Base-by-base conservation (phyloP, 306 rosid genomes). In the Amphicarpaea edgeworthii region DNA sequence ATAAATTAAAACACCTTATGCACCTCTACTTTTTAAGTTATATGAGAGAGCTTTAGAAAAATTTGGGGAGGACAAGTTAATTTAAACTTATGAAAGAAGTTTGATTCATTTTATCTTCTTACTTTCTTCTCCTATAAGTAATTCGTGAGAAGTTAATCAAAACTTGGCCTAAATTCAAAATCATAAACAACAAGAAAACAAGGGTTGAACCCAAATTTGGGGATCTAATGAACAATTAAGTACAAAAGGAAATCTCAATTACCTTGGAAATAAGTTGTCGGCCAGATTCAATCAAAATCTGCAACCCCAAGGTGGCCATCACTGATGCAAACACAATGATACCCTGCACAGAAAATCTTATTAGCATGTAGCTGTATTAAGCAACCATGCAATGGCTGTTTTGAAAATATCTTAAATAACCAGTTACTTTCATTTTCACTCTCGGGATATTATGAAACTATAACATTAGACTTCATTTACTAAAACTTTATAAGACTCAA, bases 301-400 rank as follows among this genome's bases (percentile, higher is more conserved):
- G 91, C 67, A 91, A 66, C 65, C 95, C 97, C 74, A 91, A 75
- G 51, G 93, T 87, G 63, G 97, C 97, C 97, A 91, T 91, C 40
- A 91, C 89, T n/a, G 97, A 91, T 77, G 97, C 95, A 83, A 91
- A 91, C 73, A 91, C 97, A 76, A 89, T 86, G 84, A 91, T 92
- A 54, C 96, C 91, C 97, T 92, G 93, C 73, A 84, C 67, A 66
- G 20, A 34, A 74, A 83, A 72, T 72, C 15, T 12, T 47, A 34
- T 34, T 7, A 34, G 40, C 40, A 34, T 6, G 40, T 34, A 34
- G 40, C 40, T 34, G 1, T 7, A 34, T 43, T 41, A 67, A 4
- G 14, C 17, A 66, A 81, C 71, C 15, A 34, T n/a, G 45, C 34
- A 46, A 20, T 43, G 63, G 34, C 11, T 49, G 38, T n/a, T 23